phyloP scores from a whole-genome alignment of 768 basidiomycete genomes.

The Leccinum obscurum region DNA sequence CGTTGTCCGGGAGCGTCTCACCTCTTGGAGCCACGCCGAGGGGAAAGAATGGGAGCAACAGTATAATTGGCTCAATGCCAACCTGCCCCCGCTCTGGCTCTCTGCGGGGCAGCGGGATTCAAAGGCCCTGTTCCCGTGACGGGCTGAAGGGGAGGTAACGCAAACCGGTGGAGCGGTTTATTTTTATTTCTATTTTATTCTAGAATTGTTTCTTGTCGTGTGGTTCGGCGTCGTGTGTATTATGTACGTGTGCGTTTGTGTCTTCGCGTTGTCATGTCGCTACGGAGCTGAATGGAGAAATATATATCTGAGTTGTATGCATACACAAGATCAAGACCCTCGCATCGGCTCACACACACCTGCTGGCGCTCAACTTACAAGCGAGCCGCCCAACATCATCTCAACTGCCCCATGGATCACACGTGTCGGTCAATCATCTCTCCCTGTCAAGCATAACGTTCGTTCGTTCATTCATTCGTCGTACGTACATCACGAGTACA shows the following conservation, averaged over 20 bases:
- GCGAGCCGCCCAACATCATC: neutral
- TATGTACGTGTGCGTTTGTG: neutral
- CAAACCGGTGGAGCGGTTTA: too few species aligned
- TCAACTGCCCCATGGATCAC: neutral
- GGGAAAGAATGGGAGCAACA: neutral
- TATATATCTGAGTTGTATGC: too few species aligned
- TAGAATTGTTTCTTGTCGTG: neutral
- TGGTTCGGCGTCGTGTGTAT: neutral
- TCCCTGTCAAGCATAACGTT: neutral
- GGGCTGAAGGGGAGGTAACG: too few species aligned
- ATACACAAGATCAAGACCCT: too few species aligned
- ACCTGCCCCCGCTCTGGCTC: too few species aligned
- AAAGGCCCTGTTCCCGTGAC: too few species aligned
- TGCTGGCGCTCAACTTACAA: neutral
- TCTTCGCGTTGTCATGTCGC: neutral
- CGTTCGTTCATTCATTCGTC: neutral
- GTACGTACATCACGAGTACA: neutral
- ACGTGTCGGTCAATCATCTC: neutral
- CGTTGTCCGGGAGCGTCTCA: slow-evolving; percentile 11
- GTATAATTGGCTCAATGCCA: neutral
- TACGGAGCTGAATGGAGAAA: too few species aligned
- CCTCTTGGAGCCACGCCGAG: neutral
- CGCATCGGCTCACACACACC: neutral
- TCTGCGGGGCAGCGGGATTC: too few species aligned
- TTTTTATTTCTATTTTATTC: too few species aligned